Base-by-base conservation (phyloP, 2,329 filamentous ascomycete genomes). In the Trichoderma koningiopsis region DNA sequence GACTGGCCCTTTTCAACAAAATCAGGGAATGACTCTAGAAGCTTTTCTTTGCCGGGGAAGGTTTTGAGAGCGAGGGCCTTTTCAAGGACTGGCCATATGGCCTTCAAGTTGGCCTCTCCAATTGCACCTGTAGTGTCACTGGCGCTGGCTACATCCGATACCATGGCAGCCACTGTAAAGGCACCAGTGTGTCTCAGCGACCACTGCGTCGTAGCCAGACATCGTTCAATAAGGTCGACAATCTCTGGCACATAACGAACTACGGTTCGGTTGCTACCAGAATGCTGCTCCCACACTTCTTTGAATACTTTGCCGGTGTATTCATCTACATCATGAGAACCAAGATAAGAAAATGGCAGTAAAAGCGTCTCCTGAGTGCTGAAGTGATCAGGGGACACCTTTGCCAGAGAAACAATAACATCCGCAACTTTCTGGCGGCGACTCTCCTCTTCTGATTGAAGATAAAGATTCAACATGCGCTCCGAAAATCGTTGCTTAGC, bases 271-370 rank as follows among this genome's bases (percentile, higher is more conserved):
- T 87, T 89, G 56, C 93, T 94, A 61, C 94, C 95, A 0, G 96
- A 94, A 75, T 97, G 94, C 74, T 97, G 92, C 60, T 88, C 87
- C 96, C 96, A 99, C 0, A 94, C 93, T 68, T 94, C 91, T 47
- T 88, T 85, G 76, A 96, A 97, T n/a, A 89, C 87, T 72, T 93
- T 91, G 68, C 87, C 86, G 4, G 95, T 92, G 73, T 93, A 91
- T 63, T 92, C 90, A 74, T 97, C 90, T 0, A 87, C 88, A 76
- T 99, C 96, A 75, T 97, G 92, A 75, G 93, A 92, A 2, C 89
- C 93, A 33, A 98, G 85, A 77, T 96, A 99, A 2, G 94, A 87
- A 74, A 98, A 95, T 0, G 96, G 96, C 3, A 99, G 82, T 3
- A 97, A 86, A 5, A 88, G 86, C 0, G 89, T 84, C 68, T 94